Evolutionary conservation across 1,284 basidiomycete species (phyloP), one percentile per base, ranked within the genome.

Genomic region (Cerioporus squamosus): DNA sequence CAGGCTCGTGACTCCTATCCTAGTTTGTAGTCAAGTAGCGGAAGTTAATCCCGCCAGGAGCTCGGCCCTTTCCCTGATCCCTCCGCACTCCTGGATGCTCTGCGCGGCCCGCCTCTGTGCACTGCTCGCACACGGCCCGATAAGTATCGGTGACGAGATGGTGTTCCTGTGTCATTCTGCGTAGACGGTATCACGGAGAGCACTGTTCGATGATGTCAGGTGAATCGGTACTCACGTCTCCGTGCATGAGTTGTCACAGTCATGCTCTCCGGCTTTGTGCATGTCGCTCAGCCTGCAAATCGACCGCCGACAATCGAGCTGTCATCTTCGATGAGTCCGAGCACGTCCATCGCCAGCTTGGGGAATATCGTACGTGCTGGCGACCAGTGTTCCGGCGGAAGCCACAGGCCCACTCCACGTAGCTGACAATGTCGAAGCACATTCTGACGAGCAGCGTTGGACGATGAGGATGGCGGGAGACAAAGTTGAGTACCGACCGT

Each of bases 381-480:
- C 60, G 42, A 5, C 46, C 47, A 0, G 53, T 59, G 22, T 36
- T 15, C 29, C 57, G 44, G 5, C 60, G 60, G 50, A 57, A 62
- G 3, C 54, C 55, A 40, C 68, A 70, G 1, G 18, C 40, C 59
- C 59, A 68, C 31, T 68, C 55, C 17, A 50, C 44, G 46, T 62
- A 64, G 20, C 47, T 59, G 23, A 63, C 20, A 36, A 67, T 40
- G 22, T 51, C 55, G 51, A 53, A 64, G 45, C 68, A 70, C 68
- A 70, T 70, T 29, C 6, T 29, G 9, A 9, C 9, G 26, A 29
- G 26, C 26, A 6, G 6, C 26, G 26, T 29, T 5, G 9, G 26
- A 29, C 9, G 26, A n/a, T 29, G 26, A 29, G 5, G 26, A 5
- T 9, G 26, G 26, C 26, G 26, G 26, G 26, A 9, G 26, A 29